Conservation (phyloP, 2,329 filamentous ascomycete species). For the Elsinoe necatrix region DNA sequence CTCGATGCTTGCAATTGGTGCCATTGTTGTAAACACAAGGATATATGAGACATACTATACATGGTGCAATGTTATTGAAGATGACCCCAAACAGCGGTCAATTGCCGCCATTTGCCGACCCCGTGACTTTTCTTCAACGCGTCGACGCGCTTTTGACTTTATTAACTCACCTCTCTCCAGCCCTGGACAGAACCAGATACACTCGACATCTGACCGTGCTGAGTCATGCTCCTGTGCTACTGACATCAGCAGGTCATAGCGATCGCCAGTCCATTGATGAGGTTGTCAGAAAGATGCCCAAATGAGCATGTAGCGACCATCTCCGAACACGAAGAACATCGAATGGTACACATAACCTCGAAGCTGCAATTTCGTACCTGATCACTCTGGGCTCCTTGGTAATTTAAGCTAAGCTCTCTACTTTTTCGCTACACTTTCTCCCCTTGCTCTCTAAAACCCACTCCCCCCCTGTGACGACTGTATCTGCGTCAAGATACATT, state of each 20-base stretch:
- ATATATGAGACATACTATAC: not conserved
- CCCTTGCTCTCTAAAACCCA: not conserved
- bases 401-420: not conserved
- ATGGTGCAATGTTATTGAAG: not conserved
- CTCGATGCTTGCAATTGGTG: constrained; percentile 57
- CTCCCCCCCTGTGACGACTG: not conserved
- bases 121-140: not conserved
- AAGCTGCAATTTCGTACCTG: not conserved
- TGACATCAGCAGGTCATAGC: no score
- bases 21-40: no score
- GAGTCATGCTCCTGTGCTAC: no score
- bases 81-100: not conserved
- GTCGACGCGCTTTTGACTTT: not conserved
- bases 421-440: not conserved
- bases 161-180: not conserved
- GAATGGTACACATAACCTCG: not conserved
- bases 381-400: not conserved
- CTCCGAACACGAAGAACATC: not conserved
- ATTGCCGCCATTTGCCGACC: not conserved
- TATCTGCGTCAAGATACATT: not conserved
- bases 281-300: no score
- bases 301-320: no score
- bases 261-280: no score
- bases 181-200: not conserved
- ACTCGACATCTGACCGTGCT: no score